Conservation (phyloP, 164 flowering plant genomes). For the Buxus sempervirens region DNA sequence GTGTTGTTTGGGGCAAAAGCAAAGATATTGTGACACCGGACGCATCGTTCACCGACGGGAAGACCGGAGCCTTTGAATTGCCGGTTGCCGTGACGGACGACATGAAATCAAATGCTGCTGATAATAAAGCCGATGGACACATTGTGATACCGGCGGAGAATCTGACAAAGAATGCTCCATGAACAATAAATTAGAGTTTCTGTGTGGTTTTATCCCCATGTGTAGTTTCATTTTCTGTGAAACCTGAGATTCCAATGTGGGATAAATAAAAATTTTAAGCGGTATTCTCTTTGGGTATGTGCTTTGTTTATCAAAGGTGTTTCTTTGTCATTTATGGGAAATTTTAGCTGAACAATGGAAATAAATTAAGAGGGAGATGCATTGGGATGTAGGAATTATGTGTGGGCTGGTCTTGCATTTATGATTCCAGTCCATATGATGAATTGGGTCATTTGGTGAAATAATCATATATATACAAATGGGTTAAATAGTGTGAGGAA, state of each 20-base stretch:
- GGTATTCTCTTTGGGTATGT: too few species aligned
- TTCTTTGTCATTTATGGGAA: too few species aligned
- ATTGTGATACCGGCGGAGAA: conserved; percentile 8
- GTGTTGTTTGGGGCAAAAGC: conserved; percentile 65
- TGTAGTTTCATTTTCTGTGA: not conserved
- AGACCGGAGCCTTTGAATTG: conserved; percentile 23
- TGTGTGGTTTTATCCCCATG: not conserved
- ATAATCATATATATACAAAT: too few species aligned
- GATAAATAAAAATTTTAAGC: not conserved
- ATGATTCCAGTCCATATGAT: too few species aligned
- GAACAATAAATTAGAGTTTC: not conserved
- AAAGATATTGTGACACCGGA: conserved; percentile 28
- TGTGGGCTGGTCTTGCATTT: too few species aligned
- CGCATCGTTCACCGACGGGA: conserved; percentile 9
- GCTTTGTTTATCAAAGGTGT: too few species aligned
- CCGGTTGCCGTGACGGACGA: conserved; percentile 20
- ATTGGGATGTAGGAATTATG: too few species aligned
- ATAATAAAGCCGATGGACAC: not conserved
- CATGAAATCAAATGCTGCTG: not conserved
- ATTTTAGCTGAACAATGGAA: too few species aligned
- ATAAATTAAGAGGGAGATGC: too few species aligned
- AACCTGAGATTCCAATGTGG: not conserved
- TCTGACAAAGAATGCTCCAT: conserved; percentile 3
- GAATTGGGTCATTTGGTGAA: too few species aligned
- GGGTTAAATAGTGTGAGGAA: too few species aligned